Evolutionary conservation across 139 green algal species (phyloP).

Genomic region (Asterochloris erici): DNA sequence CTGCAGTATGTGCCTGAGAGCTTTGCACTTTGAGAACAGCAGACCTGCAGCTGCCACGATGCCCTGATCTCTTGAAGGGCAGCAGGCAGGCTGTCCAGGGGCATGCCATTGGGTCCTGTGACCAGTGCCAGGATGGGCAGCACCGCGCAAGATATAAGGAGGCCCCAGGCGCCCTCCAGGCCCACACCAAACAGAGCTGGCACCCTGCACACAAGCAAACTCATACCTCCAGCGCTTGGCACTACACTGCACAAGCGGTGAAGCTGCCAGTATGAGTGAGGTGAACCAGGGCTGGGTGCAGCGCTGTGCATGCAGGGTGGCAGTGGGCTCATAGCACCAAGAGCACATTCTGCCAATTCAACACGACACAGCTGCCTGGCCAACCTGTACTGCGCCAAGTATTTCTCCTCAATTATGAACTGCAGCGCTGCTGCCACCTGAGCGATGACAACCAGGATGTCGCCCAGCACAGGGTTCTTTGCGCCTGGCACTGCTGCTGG

Average conservation of each 20-base stretch:
- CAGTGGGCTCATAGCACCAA: neutral
- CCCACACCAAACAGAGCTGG: slow-evolving; percentile 73
- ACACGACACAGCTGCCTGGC: neutral
- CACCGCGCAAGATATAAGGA: slow-evolving; percentile 49
- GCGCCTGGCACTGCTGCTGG: neutral
- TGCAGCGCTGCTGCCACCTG: slow-evolving; percentile 61
- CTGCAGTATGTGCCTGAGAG: neutral
- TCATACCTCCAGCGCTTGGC: neutral
- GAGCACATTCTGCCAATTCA: neutral
- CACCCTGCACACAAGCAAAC: slow-evolving; percentile 13
- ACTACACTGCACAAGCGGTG: neutral
- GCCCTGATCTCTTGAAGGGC: slow-evolving; percentile 17
- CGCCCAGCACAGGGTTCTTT: slow-evolving; percentile 61
- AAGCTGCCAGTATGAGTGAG: neutral
- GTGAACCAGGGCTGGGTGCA: neutral
- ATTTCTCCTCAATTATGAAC: slow-evolving; percentile 90
- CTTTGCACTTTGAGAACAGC: neutral
- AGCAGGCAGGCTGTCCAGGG: slow-evolving; percentile 45
- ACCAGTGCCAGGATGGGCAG: slow-evolving; percentile 60
- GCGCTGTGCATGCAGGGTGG: neutral
- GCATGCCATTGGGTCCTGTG: slow-evolving; percentile 36
- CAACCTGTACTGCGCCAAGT: slow-evolving; percentile 43
- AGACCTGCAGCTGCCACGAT: slow-evolving; percentile 15
- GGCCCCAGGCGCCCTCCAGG: slow-evolving; percentile 70
- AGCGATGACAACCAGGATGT: slow-evolving; percentile 68